Evolutionary conservation across 345 rosid genomes (phyloP).

Genomic region (Lepidium didymum): DNA sequence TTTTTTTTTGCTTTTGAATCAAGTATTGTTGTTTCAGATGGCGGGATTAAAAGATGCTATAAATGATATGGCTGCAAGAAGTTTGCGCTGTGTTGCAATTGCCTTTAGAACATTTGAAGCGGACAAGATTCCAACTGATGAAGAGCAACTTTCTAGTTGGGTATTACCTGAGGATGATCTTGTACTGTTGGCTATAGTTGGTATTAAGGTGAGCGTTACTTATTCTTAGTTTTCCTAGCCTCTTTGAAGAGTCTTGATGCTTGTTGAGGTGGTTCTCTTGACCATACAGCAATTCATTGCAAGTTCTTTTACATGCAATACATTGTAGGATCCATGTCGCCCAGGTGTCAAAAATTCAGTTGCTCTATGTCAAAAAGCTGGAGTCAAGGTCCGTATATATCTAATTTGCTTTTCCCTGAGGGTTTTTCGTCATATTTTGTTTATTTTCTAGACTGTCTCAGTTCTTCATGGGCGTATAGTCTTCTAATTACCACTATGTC

Average conservation of each 20-base stretch:
- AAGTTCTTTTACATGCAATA: neutral
- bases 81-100: conserved; percentile 92
- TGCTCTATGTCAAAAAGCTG: conserved; percentile 67
- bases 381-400: conserved; percentile 66
- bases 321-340: conserved; percentile 94
- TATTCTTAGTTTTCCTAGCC: neutral
- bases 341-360: conserved; percentile 75
- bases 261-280: neutral
- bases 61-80: conserved; percentile 72
- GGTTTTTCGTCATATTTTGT: neutral
- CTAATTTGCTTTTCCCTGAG: neutral
- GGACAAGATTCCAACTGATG: conserved; percentile 64
- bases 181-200: conserved; percentile 79
- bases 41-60: conserved; percentile 46
- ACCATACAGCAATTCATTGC: neutral
- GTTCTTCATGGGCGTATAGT: neutral
- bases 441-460: neutral
- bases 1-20: neutral
- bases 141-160: conserved; percentile 62
- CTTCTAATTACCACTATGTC: neutral
- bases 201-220: conserved; percentile 60
- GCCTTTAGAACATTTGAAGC: conserved; percentile 61
- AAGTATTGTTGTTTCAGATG: conserved; percentile 38
- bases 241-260: neutral
- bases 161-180: conserved; percentile 81